phyloP scores from a whole-genome alignment of 352 stramenopile species.

The Phytophthora lateralis region DNA sequence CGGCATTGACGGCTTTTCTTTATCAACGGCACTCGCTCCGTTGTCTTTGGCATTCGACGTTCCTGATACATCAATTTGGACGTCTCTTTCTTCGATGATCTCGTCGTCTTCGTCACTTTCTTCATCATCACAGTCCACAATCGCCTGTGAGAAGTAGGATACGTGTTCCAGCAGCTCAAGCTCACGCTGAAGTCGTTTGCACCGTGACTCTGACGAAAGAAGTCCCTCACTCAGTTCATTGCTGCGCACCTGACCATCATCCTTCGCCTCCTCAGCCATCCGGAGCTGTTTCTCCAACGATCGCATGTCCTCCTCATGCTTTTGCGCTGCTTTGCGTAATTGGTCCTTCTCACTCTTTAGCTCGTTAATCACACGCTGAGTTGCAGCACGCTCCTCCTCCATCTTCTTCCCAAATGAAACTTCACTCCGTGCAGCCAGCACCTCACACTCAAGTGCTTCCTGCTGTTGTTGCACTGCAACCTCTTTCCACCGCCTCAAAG shows the following conservation, averaged over 20 bases:
- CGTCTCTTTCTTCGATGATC: conserved; percentile 33
- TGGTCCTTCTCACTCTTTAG: conserved; percentile 38
- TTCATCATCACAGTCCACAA: conserved; percentile 70
- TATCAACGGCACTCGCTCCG: neutral
- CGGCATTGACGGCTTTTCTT: conserved; percentile 11
- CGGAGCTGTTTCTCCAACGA: conserved; percentile 44
- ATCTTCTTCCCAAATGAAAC: conserved; percentile 48
- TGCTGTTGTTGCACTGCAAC: conserved; percentile 46
- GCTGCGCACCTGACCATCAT: conserved; percentile 45
- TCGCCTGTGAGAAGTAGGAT: conserved; percentile 70
- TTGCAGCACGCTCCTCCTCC: conserved; percentile 40
- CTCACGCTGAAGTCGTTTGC: conserved; percentile 73
- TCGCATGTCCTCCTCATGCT: conserved; percentile 37
- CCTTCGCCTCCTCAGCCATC: conserved; percentile 43
- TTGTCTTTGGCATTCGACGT: conserved; percentile 8
- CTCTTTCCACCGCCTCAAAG: conserved; percentile 56
- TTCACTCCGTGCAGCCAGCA: conserved; percentile 45
- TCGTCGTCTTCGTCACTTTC: conserved; percentile 75
- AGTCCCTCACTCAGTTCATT: conserved; percentile 62
- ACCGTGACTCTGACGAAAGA: conserved; percentile 68
- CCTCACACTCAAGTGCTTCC: conserved; percentile 45
- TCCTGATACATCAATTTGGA: conserved; percentile 12
- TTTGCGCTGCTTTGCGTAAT: conserved; percentile 19
- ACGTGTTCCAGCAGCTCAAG: conserved; percentile 78
- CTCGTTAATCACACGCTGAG: conserved; percentile 34